phyloP scores from a whole-genome alignment of 805 yeast genomes.

The Starmerella cellae region DNA sequence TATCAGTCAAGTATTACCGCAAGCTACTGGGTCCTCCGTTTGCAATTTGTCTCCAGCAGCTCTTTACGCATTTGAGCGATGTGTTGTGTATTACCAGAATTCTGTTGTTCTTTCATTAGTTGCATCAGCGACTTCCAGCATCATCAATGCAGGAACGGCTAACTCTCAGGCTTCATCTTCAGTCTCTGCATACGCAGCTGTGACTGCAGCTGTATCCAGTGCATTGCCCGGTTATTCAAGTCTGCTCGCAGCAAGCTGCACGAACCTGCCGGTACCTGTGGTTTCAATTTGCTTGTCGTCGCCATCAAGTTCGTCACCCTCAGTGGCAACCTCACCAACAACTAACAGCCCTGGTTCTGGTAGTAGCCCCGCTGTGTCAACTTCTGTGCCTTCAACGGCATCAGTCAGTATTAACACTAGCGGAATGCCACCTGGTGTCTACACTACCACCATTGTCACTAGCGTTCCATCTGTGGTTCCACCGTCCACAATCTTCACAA shows the following conservation, averaged over 20 bases:
- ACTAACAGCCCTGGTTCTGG: too few species aligned
- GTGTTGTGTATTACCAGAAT: neutral
- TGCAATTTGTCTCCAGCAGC: neutral
- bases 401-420: neutral
- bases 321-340: neutral
- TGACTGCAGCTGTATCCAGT: neutral
- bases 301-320: neutral
- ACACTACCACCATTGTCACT: slow-evolving; percentile 1
- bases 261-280: neutral
- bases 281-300: neutral
- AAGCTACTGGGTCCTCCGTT: neutral
- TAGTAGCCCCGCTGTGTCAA: neutral
- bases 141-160: too few species aligned
- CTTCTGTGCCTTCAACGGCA: neutral
- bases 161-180: neutral
- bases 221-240: neutral
- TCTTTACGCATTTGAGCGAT: neutral
- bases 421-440: neutral
- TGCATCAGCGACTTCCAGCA: neutral
- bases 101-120: neutral
- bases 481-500: slow-evolving; percentile 5
- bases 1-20: neutral
- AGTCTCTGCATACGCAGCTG: neutral
- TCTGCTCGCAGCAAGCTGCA: neutral
- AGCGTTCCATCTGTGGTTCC: neutral